Conservation (phyloP, 331 rosid genomes). For the Quercus phellos region DNA sequence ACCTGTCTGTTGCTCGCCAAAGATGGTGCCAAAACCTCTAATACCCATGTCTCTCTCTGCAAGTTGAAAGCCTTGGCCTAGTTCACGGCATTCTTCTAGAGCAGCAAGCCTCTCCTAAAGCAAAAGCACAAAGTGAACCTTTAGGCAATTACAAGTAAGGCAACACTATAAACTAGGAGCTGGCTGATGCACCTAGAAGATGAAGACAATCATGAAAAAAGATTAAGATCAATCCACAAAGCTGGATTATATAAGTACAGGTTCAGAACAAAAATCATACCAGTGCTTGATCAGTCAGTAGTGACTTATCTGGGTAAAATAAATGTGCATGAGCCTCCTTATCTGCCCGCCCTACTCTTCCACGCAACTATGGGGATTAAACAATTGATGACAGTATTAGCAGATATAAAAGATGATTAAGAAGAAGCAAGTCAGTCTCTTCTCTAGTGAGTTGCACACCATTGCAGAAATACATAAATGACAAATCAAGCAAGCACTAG, state of each 20-base stretch:
- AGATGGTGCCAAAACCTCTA: constrained; percentile 93
- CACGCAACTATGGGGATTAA: constrained; percentile 67
- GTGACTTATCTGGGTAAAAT: constrained; percentile 73
- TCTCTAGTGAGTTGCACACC: too few species aligned
- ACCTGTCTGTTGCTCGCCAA: constrained; percentile 95
- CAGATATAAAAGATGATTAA: not conserved
- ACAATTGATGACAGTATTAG: constrained; percentile 14
- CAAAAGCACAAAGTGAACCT: constrained; percentile 29
- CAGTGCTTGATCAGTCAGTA: constrained; percentile 79
- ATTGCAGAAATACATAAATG: too few species aligned
- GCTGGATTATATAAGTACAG: constrained; percentile 2
- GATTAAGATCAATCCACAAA: not conserved
- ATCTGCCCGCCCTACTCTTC: constrained; percentile 96
- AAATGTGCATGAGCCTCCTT: constrained; percentile 93
- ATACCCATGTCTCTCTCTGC: constrained; percentile 98
- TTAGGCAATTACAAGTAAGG: constrained; percentile 14
- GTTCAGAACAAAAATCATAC: constrained; percentile 38
- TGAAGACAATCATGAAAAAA: not conserved
- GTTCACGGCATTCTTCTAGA: constrained; percentile 88
- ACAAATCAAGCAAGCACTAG: too few species aligned
- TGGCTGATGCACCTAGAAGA: constrained; percentile 7
- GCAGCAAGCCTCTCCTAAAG: constrained; percentile 86
- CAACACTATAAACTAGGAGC: constrained; percentile 17
- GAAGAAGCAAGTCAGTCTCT: not conserved
- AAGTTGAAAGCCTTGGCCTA: constrained; percentile 97